Conservation (phyloP, 139 green algal species). For the Spirogloea muscicola region DNA sequence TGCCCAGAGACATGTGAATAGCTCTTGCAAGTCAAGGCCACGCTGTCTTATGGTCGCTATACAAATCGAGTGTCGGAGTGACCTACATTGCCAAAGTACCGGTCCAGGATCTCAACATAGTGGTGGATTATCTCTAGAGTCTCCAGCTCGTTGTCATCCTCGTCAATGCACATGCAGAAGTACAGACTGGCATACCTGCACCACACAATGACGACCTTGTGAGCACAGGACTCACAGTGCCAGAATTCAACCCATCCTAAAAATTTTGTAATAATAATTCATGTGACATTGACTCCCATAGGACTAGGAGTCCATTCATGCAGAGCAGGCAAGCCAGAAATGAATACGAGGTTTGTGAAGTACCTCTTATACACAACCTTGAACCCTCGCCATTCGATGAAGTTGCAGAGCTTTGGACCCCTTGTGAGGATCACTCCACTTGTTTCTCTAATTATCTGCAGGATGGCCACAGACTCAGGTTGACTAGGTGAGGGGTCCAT, state of each 20-base stretch:
- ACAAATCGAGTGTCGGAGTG: neutral
- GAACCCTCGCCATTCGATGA: conserved; percentile 88
- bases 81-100: conserved; percentile 89
- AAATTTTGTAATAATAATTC: neutral
- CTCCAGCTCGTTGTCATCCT: conserved; percentile 54
- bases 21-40: too few species aligned
- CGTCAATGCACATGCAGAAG: conserved; percentile 83
- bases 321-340: too few species aligned
- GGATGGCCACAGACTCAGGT: neutral
- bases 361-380: conserved; percentile 67
- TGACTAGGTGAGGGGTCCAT: too few species aligned
- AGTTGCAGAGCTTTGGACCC: conserved; percentile 92
- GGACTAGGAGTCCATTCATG: too few species aligned
- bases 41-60: too few species aligned
- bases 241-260: neutral
- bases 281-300: too few species aligned
- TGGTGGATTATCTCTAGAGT: conserved; percentile 91
- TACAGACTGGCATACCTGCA: conserved; percentile 92
- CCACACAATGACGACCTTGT: too few species aligned
- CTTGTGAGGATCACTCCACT: conserved; percentile 73
- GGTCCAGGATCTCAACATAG: conserved; percentile 91
- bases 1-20: too few species aligned
- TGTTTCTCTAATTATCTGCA: conserved; percentile 66
- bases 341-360: too few species aligned
- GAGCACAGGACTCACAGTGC: neutral